These are phyloP conservation scores for Salix brachista DNA, from an alignment of 345 rosid species.

Conservation along the genomic window DNA sequence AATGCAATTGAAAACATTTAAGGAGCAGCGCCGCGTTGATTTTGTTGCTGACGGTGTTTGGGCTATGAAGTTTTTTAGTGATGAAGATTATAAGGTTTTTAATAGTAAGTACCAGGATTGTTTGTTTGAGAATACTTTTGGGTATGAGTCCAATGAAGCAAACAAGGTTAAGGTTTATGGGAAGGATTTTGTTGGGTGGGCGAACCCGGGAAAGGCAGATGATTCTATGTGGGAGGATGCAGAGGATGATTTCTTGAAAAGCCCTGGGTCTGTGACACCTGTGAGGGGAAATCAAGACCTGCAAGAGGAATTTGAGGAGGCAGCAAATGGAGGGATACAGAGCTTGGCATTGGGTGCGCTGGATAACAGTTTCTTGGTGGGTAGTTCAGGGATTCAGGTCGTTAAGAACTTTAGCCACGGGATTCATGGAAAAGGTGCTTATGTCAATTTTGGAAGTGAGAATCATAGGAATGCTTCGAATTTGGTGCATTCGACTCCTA, in stretches of 20 bases:
- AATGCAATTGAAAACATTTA: conserved; percentile 67
- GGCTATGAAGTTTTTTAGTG: conserved; percentile 73
- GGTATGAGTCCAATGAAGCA: conserved; percentile 77
- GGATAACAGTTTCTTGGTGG: conserved; percentile 94
- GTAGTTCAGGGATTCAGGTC: conserved; percentile 86
- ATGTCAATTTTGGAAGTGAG: conserved; percentile 65
- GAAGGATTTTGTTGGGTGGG: conserved; percentile 91
- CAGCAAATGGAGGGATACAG: conserved; percentile 77
- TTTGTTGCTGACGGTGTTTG: conserved; percentile 83
- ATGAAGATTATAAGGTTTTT: conserved; percentile 54
- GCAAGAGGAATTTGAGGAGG: conserved; percentile 94
- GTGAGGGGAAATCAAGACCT: conserved; percentile 58
- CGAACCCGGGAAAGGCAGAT: conserved; percentile 85
- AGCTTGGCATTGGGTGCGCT: conserved; percentile 96
- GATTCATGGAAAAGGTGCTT: conserved; percentile 90
- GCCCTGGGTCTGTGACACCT: conserved; percentile 62
- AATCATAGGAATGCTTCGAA: conserved; percentile 30
- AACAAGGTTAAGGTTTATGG: conserved; percentile 79
- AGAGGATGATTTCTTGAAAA: conserved; percentile 56
- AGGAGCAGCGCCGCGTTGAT: conserved; percentile 85
- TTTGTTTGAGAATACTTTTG: conserved; percentile 79
- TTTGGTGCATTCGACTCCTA: conserved; percentile 59
- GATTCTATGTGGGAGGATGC: conserved; percentile 99
- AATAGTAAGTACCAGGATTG: conserved; percentile 53
- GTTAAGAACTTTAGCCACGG: conserved; percentile 88